These are phyloP conservation scores for Piper longum DNA, from an alignment of 164 flowering plant genomes.

Conservation along the genomic window DNA sequence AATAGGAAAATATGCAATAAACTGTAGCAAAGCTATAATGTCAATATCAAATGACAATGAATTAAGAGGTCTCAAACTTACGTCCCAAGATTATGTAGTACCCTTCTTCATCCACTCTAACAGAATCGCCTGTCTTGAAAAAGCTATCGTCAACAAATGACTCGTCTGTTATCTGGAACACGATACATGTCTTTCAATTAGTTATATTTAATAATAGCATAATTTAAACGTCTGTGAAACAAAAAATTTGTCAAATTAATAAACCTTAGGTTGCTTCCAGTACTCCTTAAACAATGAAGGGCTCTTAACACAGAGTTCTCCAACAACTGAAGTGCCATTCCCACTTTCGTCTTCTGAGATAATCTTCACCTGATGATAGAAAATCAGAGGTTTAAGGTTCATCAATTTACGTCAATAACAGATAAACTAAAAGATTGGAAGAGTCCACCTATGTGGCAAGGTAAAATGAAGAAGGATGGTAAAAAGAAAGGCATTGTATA, in stretches of 20 bases:
- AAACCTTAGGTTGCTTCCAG: slow-evolving; percentile 90
- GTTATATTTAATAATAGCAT: neutral
- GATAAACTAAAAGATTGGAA: neutral
- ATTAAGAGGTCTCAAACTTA: slow-evolving; percentile 24
- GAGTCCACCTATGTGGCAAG: no score
- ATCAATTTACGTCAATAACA: no score
- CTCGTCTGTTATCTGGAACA: slow-evolving; percentile 60
- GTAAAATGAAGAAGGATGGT: no score
- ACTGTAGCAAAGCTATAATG: neutral
- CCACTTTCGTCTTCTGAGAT: slow-evolving; percentile 49
- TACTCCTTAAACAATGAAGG: slow-evolving; percentile 89
- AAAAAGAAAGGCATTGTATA: no score
- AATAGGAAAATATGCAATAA: no score
- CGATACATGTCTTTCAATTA: neutral
- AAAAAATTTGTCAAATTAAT: neutral
- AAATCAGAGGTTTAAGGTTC: neutral
- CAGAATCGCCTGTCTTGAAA: slow-evolving; percentile 95
- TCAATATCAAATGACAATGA: neutral
- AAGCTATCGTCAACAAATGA: slow-evolving; percentile 76
- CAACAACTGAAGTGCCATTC: slow-evolving; percentile 34
- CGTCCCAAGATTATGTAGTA: slow-evolving; percentile 93
- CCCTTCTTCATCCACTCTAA: slow-evolving; percentile 84
- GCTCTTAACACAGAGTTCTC: slow-evolving; percentile 86
- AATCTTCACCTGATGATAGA: slow-evolving; percentile 52
- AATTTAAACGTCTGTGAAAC: neutral